phyloP scores from a whole-genome alignment of 228 moss, liverwort and hornwort genomes.

The Sphagnum fallax region DNA sequence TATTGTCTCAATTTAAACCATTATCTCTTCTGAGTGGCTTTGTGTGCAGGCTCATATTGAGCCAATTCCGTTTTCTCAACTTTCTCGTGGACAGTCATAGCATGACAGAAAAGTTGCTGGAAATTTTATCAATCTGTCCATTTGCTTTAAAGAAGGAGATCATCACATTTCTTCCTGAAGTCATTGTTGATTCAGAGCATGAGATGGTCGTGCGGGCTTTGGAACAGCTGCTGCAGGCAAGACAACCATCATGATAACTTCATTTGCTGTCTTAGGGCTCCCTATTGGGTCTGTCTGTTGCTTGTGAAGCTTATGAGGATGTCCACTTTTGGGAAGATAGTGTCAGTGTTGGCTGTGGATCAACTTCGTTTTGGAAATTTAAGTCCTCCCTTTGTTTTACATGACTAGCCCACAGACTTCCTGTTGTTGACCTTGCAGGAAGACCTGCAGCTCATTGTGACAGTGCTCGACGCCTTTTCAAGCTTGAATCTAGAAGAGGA shows the following conservation, averaged over 20 bases:
- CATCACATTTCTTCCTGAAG: slow-evolving; percentile 76
- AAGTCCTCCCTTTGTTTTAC: neutral
- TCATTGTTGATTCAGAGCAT: slow-evolving; percentile 80
- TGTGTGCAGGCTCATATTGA: slow-evolving; percentile 64
- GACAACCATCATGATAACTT: neutral
- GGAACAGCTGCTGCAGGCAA: slow-evolving; percentile 58
- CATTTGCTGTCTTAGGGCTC: too few relatives aligned
- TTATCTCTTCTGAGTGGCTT: neutral
- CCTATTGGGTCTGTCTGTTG: too few relatives aligned
- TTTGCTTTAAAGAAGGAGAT: slow-evolving; percentile 79
- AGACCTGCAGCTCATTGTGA: slow-evolving; percentile 79
- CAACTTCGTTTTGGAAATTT: neutral
- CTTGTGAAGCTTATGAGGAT: neutral
- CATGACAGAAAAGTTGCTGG: slow-evolving; percentile 71
- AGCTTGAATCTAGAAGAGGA: slow-evolving; percentile 73
- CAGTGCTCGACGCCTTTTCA: slow-evolving; percentile 78
- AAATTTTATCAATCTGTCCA: slow-evolving; percentile 80
- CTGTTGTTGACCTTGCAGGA: slow-evolving; percentile 31
- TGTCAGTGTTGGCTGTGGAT: neutral
- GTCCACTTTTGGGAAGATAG: neutral
- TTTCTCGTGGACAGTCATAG: slow-evolving; percentile 74
- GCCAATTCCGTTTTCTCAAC: slow-evolving; percentile 91
- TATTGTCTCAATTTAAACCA: too few relatives aligned
- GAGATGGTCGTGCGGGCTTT: slow-evolving; percentile 77
- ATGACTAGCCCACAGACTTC: neutral